Conservation (phyloP, 2,329 filamentous ascomycete genomes). For the Aspergillus awamori region DNA sequence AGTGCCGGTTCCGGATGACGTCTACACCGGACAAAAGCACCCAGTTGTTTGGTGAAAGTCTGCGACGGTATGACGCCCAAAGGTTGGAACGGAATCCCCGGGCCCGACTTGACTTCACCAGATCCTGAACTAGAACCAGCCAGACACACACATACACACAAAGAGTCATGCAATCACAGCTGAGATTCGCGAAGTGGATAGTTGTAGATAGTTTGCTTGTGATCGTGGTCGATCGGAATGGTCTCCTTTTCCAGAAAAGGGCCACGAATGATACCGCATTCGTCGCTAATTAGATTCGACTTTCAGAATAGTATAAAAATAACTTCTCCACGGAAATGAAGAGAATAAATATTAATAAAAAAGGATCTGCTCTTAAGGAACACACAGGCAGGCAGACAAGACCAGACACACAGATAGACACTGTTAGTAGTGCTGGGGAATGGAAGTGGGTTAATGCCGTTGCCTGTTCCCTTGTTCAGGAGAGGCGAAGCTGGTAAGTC, state of each 20-base stretch:
- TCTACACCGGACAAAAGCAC: conserved; percentile 30
- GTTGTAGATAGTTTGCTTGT: background rate
- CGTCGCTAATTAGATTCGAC: background rate
- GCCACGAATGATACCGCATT: background rate
- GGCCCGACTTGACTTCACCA: conserved; percentile 14
- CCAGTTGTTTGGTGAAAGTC: conserved; percentile 3
- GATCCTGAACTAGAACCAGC: conserved; percentile 9
- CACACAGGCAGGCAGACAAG: too few species aligned
- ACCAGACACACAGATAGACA: background rate
- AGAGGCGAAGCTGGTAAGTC: background rate
- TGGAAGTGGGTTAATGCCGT: conserved; percentile 12
- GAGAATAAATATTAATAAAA: conserved; percentile 2
- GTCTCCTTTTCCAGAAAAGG: background rate
- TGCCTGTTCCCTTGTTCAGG: conserved; percentile 14
- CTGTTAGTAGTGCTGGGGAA: background rate
- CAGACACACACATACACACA: too few species aligned
- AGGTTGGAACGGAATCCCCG: conserved; percentile 21
- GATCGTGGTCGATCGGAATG: conserved; percentile 1
- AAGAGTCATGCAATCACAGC: conserved; percentile 3
- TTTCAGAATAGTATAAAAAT: background rate
- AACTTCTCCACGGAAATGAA: background rate
- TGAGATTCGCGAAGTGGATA: background rate
- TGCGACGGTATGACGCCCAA: conserved; percentile 29
- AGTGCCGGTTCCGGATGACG: conserved; percentile 37
- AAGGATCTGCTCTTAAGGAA: background rate